Evolutionary conservation across 805 yeast genomes (phyloP), one percentile per base, ranked within the genome.

Genomic region (Pichia eremophila): DNA sequence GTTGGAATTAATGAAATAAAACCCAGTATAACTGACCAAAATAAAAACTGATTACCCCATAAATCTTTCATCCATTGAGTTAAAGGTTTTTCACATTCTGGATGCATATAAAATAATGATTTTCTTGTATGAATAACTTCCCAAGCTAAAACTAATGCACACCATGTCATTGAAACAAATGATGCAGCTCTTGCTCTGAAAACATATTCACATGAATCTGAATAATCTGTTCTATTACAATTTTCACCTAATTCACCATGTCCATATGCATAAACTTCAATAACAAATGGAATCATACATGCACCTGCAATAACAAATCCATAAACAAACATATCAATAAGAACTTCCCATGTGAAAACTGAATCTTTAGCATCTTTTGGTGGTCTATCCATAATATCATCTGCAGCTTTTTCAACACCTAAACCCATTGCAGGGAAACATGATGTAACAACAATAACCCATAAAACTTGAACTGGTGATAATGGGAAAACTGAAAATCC

Each of bases 361-460:
- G 74, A 72, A 44, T 67, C 70, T 47, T 66, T 72, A 15, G 77
- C 64, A 48, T 75, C 77, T 52, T 77, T 78, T 40, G 90, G 90
- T 29, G 83, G 80, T 52, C 72, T 70, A 37, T 75, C 72, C 78
- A 83, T 79, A 39, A 81, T 66, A 57, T 79, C 87, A 36, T 77
- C 75, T 51, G 73, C 70, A 0, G 87, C 87, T 50, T 68, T 69
- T 62, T 83, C 87, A 47, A 79, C 71, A 45, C 88, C 88, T 46
- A 83, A 73, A 28, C 91, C 90, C 86, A 84, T 83, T 19, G 90
- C 90, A 40, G 91, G 91, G 72, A 83, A 82, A 56, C 88, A 81
- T 1, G 89, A 81, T 1, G 91, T 83, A 39, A 83, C 77, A 59
- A 84, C 87, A 58, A 84, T 76, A 57, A 84, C 78, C 90, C 90